Evolutionary conservation across 192 early-diverging fungal species (phyloP), one percentile per base, ranked within the genome.

Genomic region (Coemansia sp.): DNA sequence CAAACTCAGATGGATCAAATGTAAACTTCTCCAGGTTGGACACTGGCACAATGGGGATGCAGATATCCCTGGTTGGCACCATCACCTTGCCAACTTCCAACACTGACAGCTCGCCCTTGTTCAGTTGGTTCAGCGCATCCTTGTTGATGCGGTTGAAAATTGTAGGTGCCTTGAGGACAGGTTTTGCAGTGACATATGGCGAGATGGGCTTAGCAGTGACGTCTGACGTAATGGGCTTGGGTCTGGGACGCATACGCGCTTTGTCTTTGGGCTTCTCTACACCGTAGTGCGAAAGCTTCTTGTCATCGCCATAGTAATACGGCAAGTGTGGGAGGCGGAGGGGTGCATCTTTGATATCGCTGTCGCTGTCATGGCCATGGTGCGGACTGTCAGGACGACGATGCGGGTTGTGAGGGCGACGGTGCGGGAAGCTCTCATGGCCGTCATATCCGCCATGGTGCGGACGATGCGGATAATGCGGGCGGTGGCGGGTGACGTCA

Each of bases 31-130:
- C 73, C 35, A 82, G 57, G 62, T 54, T 66, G 15, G 41, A 53
- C 4, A 76, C 74, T 2, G 73, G 70, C 4, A 82, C 56, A 25
- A 41, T 58, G 8, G 79, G 73, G n/a, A 70, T 57, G 65, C 79
- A 82, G 29, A 63, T 49, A 35, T 76, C 69, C 23, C 57, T 12
- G 60, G 21, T 23, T 2, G 63, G 54, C 19, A 45, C 45, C 59
- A 72, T 65, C 37, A 80, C 55, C 1, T 57, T 47, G 5, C 38
- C 53, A 15, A 80, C 14, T 32, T 48, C 10, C 53, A 51, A 47
- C 3, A 37, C 50, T 4, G 72, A 47, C 51, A 80, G 77, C 19
- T 59, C 35, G 58, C 77, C 77, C 17, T 50, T 56, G 69, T 35
- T 48, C 43, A 80, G 69, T 19, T 24, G 35, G 15, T 59, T 60